Evolutionary conservation across 352 stramenopile species (phyloP), one percentile per base, ranked within the genome.

Genomic region (Globisporangium alternatum): DNA sequence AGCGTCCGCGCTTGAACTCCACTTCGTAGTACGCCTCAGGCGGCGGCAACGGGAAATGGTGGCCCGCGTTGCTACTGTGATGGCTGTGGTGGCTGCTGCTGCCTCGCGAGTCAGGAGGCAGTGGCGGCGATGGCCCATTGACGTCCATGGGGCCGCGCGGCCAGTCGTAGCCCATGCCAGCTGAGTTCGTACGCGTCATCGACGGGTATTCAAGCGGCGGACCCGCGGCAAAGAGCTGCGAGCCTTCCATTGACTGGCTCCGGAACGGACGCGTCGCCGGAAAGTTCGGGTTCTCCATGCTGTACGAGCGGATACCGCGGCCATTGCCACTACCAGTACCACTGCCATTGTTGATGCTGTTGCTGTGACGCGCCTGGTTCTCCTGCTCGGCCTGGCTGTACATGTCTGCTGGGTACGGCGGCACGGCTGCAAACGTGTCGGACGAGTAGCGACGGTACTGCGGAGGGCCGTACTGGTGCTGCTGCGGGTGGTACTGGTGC

Each of bases 1-100:
- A 79, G 22, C 96, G 88, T 22, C 86, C 95, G 8, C 95, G 86
- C 71, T 99, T 99, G 70, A 99, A 99, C 72, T 98, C 97, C 41
- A 99, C 88, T 57, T 96, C 92, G 68, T 98, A 99, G 56, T 92
- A 94, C 0, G 86, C 86, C 70, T 94, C 86, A 4, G 86, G 86
- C 17, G 81, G 81, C 19, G 83, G 79, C 4, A 69, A 73, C 31
- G 79, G 80, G 37, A 83, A 91, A 37, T 82, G 81, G 41, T 63
- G 48, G 6, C 28, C 13, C 49, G 25, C 21, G 33, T 43, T 65
- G 47, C 44, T 60, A 19, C n/a, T 60, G 33, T 30, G 43, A 7
- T 47, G 41, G 41, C 41, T 21, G 43, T 49, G 51, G 17, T 43
- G 33, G 30, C 15, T 41, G 51, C 30, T 60, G 25, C 52, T 44